phyloP scores from a whole-genome alignment of 2,329 filamentous ascomycete species.

The Diaporthe citrichinensis region DNA sequence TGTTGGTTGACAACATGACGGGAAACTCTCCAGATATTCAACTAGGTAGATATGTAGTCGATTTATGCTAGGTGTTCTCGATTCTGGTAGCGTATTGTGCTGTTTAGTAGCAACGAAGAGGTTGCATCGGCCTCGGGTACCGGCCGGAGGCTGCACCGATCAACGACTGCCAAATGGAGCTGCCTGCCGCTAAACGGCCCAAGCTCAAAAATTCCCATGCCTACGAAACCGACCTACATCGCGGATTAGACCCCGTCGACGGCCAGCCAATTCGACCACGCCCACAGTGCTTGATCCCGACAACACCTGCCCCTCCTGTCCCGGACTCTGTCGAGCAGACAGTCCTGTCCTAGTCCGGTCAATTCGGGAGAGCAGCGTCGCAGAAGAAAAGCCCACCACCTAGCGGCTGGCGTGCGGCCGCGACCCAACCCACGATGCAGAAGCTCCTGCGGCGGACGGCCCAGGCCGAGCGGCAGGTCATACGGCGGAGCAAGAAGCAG shows the following conservation, averaged over 20 bases:
- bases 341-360: neutral
- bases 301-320: neutral
- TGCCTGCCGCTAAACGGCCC: conserved; percentile 34
- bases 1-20: neutral
- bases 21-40: neutral
- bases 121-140: conserved; percentile 14
- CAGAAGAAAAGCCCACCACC: neutral
- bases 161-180: conserved; percentile 6
- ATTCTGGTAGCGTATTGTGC: conserved; percentile 1
- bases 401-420: conserved; percentile 23
- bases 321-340: neutral
- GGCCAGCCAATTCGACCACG: conserved; percentile 22
- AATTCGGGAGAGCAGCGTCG: neutral
- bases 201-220: conserved; percentile 42
- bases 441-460: conserved; percentile 77
- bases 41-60: neutral
- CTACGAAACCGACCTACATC: neutral
- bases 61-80: neutral
- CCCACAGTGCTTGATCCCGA: neutral
- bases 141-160: conserved; percentile 21
- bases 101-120: neutral
- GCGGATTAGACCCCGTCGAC: conserved; percentile 1
- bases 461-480: conserved; percentile 75
- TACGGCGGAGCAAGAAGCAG: conserved; percentile 57
- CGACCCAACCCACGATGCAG: conserved; percentile 67